phyloP scores from a whole-genome alignment of 2,329 filamentous ascomycete species.

The Exophiala lecanii-corni region DNA sequence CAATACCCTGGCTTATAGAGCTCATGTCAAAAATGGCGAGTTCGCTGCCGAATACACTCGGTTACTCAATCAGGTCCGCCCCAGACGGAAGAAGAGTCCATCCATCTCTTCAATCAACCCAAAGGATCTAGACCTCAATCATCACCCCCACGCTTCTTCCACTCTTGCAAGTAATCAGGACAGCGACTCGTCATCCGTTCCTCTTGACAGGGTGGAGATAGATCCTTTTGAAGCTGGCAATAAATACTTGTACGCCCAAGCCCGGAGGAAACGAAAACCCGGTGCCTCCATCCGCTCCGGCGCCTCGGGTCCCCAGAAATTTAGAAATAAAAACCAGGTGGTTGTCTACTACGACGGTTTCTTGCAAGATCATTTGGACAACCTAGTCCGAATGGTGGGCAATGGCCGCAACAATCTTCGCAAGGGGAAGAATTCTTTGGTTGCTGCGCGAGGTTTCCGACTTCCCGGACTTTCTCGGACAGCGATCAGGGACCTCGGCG shows the following conservation, averaged over 20 bases:
- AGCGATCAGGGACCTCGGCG: slow-evolving; percentile 3
- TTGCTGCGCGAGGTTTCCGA: slow-evolving; percentile 46
- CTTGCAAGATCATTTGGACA: slow-evolving; percentile 76
- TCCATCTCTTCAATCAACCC: slow-evolving; percentile 41
- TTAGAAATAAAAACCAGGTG: slow-evolving; percentile 69
- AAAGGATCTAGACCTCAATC: slow-evolving; percentile 22
- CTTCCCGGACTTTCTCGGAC: slow-evolving; percentile 15
- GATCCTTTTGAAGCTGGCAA: slow-evolving; percentile 24
- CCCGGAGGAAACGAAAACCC: slow-evolving; percentile 35
- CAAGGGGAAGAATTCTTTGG: slow-evolving; percentile 74
- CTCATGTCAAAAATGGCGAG: slow-evolving; percentile 38
- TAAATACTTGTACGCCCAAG: slow-evolving; percentile 28
- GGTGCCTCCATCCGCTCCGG: slow-evolving; percentile 31
- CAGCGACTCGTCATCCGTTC: slow-evolving; percentile 4
- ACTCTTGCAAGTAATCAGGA: slow-evolving; percentile 8
- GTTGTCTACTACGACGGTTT: slow-evolving; percentile 91
- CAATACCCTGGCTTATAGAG: slow-evolving; percentile 39
- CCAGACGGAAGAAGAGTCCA: slow-evolving; percentile 34
- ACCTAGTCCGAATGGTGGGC: slow-evolving; percentile 75
- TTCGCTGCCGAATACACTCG: slow-evolving; percentile 40
- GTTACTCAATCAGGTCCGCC: slow-evolving; percentile 33
- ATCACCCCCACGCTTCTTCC: background rate
- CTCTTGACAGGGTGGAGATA: slow-evolving; percentile 12
- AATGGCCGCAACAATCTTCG: slow-evolving; percentile 76
- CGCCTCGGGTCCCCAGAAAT: slow-evolving; percentile 43